Evolutionary conservation across 116 monocot genomes (phyloP).

Genomic region (Thalassia testudinum): DNA sequence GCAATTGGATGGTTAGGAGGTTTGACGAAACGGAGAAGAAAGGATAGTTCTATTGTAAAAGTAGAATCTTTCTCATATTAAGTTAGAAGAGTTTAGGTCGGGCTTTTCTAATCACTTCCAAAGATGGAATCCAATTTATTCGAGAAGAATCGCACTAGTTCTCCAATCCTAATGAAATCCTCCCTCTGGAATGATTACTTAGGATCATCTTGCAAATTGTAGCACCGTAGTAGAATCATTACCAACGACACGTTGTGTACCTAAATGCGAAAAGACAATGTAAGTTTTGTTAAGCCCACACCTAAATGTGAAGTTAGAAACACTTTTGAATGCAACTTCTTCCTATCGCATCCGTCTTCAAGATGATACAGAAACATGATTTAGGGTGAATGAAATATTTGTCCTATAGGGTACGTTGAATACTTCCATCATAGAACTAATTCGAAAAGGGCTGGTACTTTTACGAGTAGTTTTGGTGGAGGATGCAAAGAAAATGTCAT

Average conservation of each 20-base stretch:
- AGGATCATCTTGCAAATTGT: too few relatives aligned
- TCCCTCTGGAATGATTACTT: too few relatives aligned
- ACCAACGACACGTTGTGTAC: slow-evolving; percentile 9
- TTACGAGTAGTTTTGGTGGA: slow-evolving; percentile 5
- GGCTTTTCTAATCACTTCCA: too few relatives aligned
- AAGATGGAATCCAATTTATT: too few relatives aligned
- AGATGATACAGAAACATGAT: slow-evolving; percentile 10
- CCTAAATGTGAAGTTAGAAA: slow-evolving; percentile 20
- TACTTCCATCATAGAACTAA: slow-evolving; percentile 11
- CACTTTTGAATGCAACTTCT: slow-evolving; percentile 21
- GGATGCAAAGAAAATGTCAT: too few relatives aligned
- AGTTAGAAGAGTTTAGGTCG: too few relatives aligned
- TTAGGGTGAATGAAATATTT: slow-evolving; percentile 11
- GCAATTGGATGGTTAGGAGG: too few relatives aligned
- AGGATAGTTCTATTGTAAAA: too few relatives aligned
- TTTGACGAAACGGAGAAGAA: too few relatives aligned
- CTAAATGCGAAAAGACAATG: slow-evolving; percentile 14
- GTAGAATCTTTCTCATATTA: too few relatives aligned
- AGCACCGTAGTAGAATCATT: slow-evolving; percentile 15
- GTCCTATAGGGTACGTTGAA: slow-evolving; percentile 7
- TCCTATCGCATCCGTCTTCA: slow-evolving; percentile 17
- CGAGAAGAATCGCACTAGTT: too few relatives aligned
- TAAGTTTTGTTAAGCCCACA: slow-evolving; percentile 23
- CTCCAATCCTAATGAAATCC: too few relatives aligned
- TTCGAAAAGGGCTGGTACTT: slow-evolving; percentile 6